Base-by-base conservation (phyloP, 2,329 filamentous ascomycete genomes). In the Aciculosporium take region DNA sequence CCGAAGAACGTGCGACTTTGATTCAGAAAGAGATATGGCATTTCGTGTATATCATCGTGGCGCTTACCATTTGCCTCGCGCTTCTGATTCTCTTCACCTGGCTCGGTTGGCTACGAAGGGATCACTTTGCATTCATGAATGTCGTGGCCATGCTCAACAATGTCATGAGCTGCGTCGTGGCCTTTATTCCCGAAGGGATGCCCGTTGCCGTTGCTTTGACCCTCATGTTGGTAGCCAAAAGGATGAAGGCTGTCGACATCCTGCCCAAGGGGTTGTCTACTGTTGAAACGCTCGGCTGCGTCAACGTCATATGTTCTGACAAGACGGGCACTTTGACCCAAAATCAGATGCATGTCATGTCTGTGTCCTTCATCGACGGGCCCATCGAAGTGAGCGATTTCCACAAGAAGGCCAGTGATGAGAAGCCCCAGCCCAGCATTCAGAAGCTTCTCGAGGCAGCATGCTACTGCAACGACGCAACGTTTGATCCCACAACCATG, bases 51-150 rank as follows among this genome's bases (percentile, higher is more conserved):
- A 66, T 67, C 45, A 66, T 68, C 23, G 57, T 65, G 15, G 46
- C 42, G 39, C 37, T 66, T 36, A 67, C 63, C 0, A 27, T 66
- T 12, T 21, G 58, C 13, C 52, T 67, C 8, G 63, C 62, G 0
- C 49, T 60, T 0, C 32, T 60, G 0, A 69, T 72, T 17, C 49
- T 66, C 3, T 55, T 72, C 34, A 65, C 66, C 1, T 72, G 64
- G 64, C 49, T 55, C 4, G 61, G 53, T 3, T 67, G 64, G 64
- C 49, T 67, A 2, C 52, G 60, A 0, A 48, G 47, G 4, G 56
- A 64, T 4, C 62, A 67, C 37, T 42, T 39, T 3, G 47, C 28
- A 0, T 67, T 57, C 53, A 63, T 68, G 55, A 60, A 56, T 24
- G 61, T 66, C 6, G 62, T 63, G 17, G 57, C 56, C 0, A 66